Conservation (phyloP, 495 filamentous ascomycete species). For the Cairneyella variabilis region DNA sequence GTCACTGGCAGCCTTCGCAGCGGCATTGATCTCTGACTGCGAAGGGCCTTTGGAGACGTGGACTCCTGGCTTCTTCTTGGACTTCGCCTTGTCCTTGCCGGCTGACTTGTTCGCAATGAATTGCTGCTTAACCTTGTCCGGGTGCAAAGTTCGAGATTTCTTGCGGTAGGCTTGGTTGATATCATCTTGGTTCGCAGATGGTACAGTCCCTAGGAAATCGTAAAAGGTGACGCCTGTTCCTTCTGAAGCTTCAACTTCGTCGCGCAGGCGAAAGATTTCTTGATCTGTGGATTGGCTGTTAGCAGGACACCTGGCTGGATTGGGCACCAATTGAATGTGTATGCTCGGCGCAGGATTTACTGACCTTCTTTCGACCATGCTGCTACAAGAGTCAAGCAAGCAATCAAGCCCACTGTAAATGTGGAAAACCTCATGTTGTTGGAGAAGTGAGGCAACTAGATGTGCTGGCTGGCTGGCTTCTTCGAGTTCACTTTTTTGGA, state of each 20-base stretch:
- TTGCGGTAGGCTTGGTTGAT: conserved; percentile 93
- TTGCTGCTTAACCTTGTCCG: conserved; percentile 88
- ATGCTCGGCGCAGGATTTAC: conserved; percentile 16
- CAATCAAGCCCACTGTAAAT: conserved; percentile 48
- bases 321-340: not conserved
- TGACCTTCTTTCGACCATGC: conserved; percentile 85
- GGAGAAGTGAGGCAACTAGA: no score
- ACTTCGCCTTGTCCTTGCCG: conserved; percentile 50
- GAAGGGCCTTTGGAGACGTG: conserved; percentile 69
- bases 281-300: conserved; percentile 57
- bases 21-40: conserved; percentile 65
- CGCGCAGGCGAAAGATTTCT: conserved; percentile 92
- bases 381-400: conserved; percentile 55
- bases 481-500: no score
- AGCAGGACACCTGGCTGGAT: not conserved
- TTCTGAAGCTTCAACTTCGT: conserved; percentile 76
- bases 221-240: conserved; percentile 88
- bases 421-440: conserved; percentile 32
- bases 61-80: conserved; percentile 55
- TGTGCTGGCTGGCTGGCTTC: no score
- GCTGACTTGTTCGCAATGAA: conserved; percentile 65
- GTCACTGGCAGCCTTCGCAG: conserved; percentile 71
- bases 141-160: conserved; percentile 76
- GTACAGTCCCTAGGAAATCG: conserved; percentile 75
- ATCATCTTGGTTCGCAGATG: conserved; percentile 76